These are phyloP conservation scores for Lanmaoa pseudosensibilis DNA, from an alignment of 768 basidiomycete genomes.

Conservation along the genomic window DNA sequence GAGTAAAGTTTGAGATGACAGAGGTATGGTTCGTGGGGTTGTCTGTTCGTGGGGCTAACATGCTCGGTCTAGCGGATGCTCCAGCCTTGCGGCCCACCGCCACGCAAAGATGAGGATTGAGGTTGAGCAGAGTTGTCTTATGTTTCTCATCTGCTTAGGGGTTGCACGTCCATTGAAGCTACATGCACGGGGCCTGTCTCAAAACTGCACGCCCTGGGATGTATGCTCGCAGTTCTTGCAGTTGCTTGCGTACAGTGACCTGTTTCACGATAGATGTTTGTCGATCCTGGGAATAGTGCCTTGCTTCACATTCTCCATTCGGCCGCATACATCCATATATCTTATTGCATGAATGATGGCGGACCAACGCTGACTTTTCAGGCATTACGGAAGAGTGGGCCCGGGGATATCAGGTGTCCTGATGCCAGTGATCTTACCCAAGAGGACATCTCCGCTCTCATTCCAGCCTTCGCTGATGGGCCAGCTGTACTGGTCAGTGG, in stretches of 20 bases:
- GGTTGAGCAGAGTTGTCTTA: neutral
- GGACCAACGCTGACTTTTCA: neutral
- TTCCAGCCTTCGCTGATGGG: neutral
- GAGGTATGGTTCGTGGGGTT: slow-evolving; percentile 56
- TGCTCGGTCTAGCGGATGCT: slow-evolving; percentile 70
- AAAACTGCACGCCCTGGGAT: neutral
- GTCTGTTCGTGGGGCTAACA: slow-evolving; percentile 25
- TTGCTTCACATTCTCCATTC: neutral
- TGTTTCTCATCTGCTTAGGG: neutral
- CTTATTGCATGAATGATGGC: neutral
- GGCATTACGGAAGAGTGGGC: neutral
- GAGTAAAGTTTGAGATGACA: slow-evolving; percentile 91
- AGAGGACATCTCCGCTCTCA: neutral
- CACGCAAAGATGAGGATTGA: slow-evolving; percentile 81
- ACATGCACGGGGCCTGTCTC: neutral
- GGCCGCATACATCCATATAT: neutral
- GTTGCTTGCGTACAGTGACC: neutral
- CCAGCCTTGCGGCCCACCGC: slow-evolving; percentile 91
- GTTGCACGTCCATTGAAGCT: neutral
- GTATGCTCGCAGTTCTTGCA: neutral
- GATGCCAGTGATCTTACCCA: no score
- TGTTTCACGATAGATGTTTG: neutral
- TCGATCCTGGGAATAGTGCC: neutral
- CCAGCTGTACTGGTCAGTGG: neutral
- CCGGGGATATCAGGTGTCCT: neutral